Evolutionary conservation across 2,329 filamentous ascomycete species (phyloP), one percentile per base, ranked within the genome.

Genomic region (Sporothrix globosa): DNA sequence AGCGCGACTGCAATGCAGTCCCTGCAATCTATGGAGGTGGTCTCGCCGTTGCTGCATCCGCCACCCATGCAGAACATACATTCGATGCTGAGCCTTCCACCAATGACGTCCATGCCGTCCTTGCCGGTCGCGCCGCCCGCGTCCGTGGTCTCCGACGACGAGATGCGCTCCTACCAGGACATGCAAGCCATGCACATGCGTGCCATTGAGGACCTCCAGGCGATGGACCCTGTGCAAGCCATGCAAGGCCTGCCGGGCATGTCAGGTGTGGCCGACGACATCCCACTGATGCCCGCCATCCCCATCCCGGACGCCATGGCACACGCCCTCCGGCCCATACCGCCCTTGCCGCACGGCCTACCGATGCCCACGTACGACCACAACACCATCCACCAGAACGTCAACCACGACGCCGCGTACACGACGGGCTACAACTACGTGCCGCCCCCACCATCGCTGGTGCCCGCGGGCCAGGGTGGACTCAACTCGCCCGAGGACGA

Each of bases 181-280:
- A 46, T 69, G 58, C 58, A 61, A 3, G 14, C 68, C 39, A 65
- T 69, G 68, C 21, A 54, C 9, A 54, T 63, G 58, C 39, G 46
- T 14, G 17, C 17, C 14, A 60, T 68, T 41, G 52, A 68, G 24
- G 39, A 27, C 10, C 27, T 58, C 17, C 54, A 58, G 54, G 13
- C 27, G 30, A 50, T 60, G 39, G 41, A 48, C 6, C 4, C 52
- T 7, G 44, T 21, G 19, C 50, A n/a, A n/a, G n/a, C 44, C 46
- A 63, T 60, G 54, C 52, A 67, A 24, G 52, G 54, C 1, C 27
- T 39, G 27, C 53, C 41, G 2, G 60, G 60, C 7, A 65, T 65
- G 41, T 19, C 60, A 0, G 60, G 60, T 9, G 44, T 48, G 14
- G 24, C 19, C 34, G 13, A 44, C 56, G 19, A 3, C n/a, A 61